phyloP scores from a whole-genome alignment of 441 rosid genomes.

The Erodium trifolium region DNA sequence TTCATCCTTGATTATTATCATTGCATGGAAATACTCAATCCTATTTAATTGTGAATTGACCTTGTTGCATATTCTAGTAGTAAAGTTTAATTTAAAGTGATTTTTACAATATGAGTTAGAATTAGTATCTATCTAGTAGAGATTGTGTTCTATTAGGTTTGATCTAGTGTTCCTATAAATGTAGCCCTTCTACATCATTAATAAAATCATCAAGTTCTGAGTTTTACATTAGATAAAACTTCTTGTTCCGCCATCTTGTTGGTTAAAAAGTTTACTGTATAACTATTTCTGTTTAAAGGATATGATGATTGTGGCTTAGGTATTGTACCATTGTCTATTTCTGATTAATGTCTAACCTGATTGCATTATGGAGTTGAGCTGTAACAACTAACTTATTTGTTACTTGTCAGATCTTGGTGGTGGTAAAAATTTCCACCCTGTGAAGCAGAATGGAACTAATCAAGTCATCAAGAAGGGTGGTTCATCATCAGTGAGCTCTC shows the following conservation, averaged over 20 bases:
- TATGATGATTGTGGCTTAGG: not conserved
- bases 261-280: not conserved
- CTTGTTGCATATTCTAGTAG: constrained; percentile 4
- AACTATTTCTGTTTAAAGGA: not conserved
- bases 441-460: constrained; percentile 43
- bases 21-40: constrained; percentile 12
- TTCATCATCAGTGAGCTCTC: constrained; percentile 33
- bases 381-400: constrained; percentile 18
- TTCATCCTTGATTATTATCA: constrained; percentile 14
- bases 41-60: constrained; percentile 10
- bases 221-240: not conserved
- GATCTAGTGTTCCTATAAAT: too few relatives aligned
- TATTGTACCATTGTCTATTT: constrained; percentile 2
- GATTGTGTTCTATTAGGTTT: too few relatives aligned
- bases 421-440: constrained; percentile 42
- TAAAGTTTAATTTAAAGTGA: too few relatives aligned
- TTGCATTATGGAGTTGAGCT: constrained; percentile 14
- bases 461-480: constrained; percentile 47
- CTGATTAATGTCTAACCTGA: not conserved
- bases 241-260: not conserved
- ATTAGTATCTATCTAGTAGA: too few relatives aligned
- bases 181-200: too few relatives aligned
- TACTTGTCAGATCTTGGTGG: constrained; percentile 54
- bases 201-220: too few relatives aligned
- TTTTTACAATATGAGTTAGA: too few relatives aligned